These are phyloP conservation scores for Nothophytophthora sp. DNA, from an alignment of 352 stramenopile species.

Conservation along the genomic window DNA sequence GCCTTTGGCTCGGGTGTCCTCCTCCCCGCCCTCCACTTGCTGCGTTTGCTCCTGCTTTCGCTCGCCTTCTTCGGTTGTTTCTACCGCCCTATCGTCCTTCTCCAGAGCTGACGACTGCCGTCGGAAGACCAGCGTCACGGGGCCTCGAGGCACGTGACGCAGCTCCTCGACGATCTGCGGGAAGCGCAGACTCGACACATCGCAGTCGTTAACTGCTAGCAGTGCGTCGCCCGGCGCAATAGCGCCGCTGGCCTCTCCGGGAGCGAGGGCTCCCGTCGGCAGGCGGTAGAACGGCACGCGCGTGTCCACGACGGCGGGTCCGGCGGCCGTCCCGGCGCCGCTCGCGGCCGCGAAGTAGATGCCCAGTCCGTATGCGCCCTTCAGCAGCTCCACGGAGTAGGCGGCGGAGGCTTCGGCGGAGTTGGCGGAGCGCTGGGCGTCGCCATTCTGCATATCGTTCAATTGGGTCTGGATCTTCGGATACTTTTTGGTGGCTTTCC, in stretches of 20 bases:
- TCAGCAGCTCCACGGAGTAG: slow-evolving; percentile 57
- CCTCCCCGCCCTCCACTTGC: slow-evolving; percentile 6
- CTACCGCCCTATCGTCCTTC: slow-evolving; percentile 9
- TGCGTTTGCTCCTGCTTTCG: slow-evolving; percentile 9
- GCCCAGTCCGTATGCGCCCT: slow-evolving; percentile 63
- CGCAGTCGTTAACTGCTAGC: slow-evolving; percentile 40
- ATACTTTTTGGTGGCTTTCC: too few relatives aligned
- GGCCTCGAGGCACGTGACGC: slow-evolving; percentile 37
- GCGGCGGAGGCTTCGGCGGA: too few relatives aligned
- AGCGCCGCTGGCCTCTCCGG: slow-evolving; percentile 55
- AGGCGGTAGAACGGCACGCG: slow-evolving; percentile 70
- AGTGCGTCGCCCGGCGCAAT: slow-evolving; percentile 57
- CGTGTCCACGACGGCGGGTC: slow-evolving; percentile 52
- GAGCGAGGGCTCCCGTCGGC: slow-evolving; percentile 44
- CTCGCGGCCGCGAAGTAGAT: slow-evolving; percentile 61
- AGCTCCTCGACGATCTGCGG: slow-evolving; percentile 63
- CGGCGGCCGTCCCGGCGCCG: slow-evolving; percentile 1
- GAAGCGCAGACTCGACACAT: slow-evolving; percentile 38
- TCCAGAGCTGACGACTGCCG: slow-evolving; percentile 7
- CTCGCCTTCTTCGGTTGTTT: slow-evolving; percentile 6
- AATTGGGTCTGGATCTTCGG: too few relatives aligned
- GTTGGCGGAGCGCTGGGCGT: too few relatives aligned
- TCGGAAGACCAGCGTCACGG: slow-evolving; percentile 52
- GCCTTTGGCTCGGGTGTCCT: slow-evolving; percentile 15
- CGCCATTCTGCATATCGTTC: too few relatives aligned